Evolutionary conservation across 139 green algal genomes (phyloP).

Genomic region (Volvox reticuliferus): DNA sequence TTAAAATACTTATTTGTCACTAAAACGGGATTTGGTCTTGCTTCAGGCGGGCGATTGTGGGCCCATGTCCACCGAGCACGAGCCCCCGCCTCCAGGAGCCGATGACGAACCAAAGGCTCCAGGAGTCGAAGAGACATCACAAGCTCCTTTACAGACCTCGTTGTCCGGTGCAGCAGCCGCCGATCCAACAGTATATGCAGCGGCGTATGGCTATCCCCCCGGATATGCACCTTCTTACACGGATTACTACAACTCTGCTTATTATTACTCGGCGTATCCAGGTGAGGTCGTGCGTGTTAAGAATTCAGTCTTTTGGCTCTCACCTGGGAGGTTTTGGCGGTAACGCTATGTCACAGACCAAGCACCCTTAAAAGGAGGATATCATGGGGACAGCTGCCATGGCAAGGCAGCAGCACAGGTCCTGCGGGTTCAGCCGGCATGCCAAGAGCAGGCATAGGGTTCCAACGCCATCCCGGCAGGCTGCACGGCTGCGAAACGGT

Average conservation of each 20-base stretch:
- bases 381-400: background rate
- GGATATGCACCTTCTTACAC: conserved; percentile 46
- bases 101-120: conserved; percentile 35
- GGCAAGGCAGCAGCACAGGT: background rate
- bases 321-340: background rate
- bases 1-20: too few species aligned
- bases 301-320: background rate
- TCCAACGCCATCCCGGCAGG: background rate
- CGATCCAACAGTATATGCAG: conserved; percentile 34
- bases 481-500: background rate
- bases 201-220: conserved; percentile 34
- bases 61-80: conserved; percentile 7
- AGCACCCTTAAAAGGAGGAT: background rate
- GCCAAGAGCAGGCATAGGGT: background rate
- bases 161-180: background rate
- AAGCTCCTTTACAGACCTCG: background rate
- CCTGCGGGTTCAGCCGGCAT: background rate
- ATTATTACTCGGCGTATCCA: conserved; percentile 37
- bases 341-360: conserved; percentile 9
- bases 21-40: too few species aligned
- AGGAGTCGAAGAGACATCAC: background rate
- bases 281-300: background rate
- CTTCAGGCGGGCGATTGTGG: background rate
- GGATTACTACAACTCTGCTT: conserved; percentile 40
- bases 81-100: conserved; percentile 25